Evolutionary conservation across 2,329 filamentous ascomycete species (phyloP).

Genomic region (Diaporthe citri): DNA sequence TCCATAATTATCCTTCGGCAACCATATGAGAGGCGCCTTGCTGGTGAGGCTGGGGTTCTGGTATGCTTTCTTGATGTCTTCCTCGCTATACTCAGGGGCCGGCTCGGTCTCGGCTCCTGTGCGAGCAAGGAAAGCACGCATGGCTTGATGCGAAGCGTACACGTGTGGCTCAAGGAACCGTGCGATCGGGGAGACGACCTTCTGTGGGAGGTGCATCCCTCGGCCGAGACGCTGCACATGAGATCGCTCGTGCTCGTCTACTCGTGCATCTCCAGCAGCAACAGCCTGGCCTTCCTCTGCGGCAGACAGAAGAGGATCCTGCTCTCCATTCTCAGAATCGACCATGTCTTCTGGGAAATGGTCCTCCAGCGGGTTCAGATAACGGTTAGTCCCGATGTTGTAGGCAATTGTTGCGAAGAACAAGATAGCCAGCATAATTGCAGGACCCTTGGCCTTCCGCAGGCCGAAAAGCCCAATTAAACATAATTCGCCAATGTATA

Average conservation of each 20-base stretch:
- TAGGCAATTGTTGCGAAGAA: conserved; percentile 36
- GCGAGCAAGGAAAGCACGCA: conserved; percentile 35
- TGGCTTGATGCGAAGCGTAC: conserved; percentile 39
- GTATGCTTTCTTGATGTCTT: conserved; percentile 36
- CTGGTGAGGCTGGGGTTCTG: conserved; percentile 38
- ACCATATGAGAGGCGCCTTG: conserved; percentile 36
- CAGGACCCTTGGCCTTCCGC: conserved; percentile 39
- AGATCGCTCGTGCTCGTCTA: conserved; percentile 24
- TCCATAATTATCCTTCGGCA: conserved; percentile 36
- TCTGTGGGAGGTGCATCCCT: conserved; percentile 29
- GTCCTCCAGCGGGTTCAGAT: conserved; percentile 39
- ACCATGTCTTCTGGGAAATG: conserved; percentile 36
- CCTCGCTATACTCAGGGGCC: conserved; percentile 34
- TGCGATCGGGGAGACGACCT: conserved; percentile 35
- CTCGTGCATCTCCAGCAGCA: conserved; percentile 23
- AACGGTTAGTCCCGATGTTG: conserved; percentile 36
- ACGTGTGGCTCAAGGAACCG: conserved; percentile 37
- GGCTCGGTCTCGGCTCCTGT: conserved; percentile 36
- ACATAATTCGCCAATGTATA: conserved; percentile 85
- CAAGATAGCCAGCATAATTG: conserved; percentile 27
- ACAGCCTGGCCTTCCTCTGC: conserved; percentile 33
- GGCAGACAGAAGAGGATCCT: conserved; percentile 34
- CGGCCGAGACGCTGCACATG: conserved; percentile 36
- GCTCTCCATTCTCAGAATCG: conserved; percentile 24
- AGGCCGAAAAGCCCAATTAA: conserved; percentile 86